Evolutionary conservation across 176 grass and related monocot species (phyloP), one percentile per base, ranked within the genome.

Genomic region (barley (Hordeum vulgare)): DNA sequence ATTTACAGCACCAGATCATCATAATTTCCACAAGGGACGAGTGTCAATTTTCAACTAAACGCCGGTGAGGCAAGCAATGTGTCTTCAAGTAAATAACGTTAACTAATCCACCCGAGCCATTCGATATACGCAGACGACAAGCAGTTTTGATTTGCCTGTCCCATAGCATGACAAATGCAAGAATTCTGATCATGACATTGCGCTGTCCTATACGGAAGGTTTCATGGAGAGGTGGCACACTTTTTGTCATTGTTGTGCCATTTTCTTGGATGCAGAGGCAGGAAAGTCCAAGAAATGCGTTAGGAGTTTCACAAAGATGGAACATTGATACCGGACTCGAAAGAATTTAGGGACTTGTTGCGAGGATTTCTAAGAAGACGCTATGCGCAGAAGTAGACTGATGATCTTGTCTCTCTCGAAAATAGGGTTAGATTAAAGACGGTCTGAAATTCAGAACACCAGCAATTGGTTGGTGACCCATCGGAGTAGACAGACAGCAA

Each of bases 121-220:
- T 33, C 31, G 31, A 4, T 33, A 75, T 67, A 61, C 14, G 40
- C 41, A 68, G 24, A 57, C 51, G 61, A 69, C 29, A 89, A 71
- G 39, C 1, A 6, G 24, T 68, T 41, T 15, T 7, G 56, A 66
- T 75, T 68, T 7, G 23, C 71, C 29, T 77, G 53, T 77, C 82
- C 82, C 81, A 17, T 64, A 77, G 76, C 57, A 57, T 72, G 83
- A 78, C 65, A 83, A 90, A 53, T 21, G 54, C 63, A 71, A 76
- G 65, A 40, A 23, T 31, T 31, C 67, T 56, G 11, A 31, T 26
- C 2, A 37, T 21, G 39, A 28, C 78, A 40, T n/a, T 35, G 10
- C 23, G 31, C 3, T 81, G 73, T 90, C 57, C 63, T 47, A 70
- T 82, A 81, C 65, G 71, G 72, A 82, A 78, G 36, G 23, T 78